Evolutionary conservation across 2,329 filamentous ascomycete species (phyloP).

Genomic region (Colletotrichum ledebouriae): DNA sequence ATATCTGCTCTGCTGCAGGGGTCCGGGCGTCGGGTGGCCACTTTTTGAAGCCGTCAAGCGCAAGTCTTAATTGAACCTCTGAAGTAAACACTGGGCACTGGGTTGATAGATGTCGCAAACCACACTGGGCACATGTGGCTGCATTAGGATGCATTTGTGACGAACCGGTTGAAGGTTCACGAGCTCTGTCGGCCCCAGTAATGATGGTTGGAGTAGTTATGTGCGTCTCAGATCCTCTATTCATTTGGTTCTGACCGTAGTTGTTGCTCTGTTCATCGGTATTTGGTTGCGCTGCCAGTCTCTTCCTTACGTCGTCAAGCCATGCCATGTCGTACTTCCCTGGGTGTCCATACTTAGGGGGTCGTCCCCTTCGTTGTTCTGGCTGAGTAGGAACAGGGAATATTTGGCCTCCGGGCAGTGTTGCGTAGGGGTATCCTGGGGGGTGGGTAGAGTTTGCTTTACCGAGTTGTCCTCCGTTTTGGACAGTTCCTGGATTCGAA

Average conservation of each 20-base stretch:
- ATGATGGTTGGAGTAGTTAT: background rate
- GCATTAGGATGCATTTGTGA: conserved; percentile 31
- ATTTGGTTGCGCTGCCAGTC: background rate
- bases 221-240: background rate
- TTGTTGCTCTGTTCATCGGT: background rate
- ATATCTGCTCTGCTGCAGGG: conserved; percentile 20
- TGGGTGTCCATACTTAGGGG: background rate
- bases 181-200: conserved; percentile 3
- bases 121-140: conserved; percentile 23
- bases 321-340: conserved; percentile 31
- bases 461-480: background rate
- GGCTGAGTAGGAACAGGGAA: background rate
- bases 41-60: conserved; percentile 33
- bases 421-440: conserved; percentile 3
- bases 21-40: conserved; percentile 24
- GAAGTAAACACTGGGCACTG: conserved; percentile 24
- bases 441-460: conserved; percentile 2
- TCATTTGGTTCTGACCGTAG: background rate
- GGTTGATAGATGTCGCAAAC: conserved; percentile 24
- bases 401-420: conserved; percentile 4
- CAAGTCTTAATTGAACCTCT: conserved; percentile 38
- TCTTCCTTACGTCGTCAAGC: conserved; percentile 18
- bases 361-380: background rate
- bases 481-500: background rate
- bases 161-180: conserved; percentile 6